Evolutionary conservation across 1,284 basidiomycete genomes (phyloP).

Genomic region (Butyriboletus appendiculatus): DNA sequence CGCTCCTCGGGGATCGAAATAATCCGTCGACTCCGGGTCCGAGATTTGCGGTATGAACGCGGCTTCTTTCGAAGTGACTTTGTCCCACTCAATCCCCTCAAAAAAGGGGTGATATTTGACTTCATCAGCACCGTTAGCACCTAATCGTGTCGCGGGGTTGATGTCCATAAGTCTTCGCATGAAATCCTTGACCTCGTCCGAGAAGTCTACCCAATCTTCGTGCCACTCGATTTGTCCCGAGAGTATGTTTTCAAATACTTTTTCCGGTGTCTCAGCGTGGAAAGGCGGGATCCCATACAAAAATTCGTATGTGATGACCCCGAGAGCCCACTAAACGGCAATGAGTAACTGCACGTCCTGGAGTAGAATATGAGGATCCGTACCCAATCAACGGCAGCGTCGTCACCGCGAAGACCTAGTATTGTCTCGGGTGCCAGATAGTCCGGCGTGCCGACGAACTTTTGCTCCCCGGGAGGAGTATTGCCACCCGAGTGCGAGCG

Average conservation of each 20-base stretch:
- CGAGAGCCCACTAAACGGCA: conserved; percentile 84
- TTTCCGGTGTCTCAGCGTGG: conserved; percentile 95
- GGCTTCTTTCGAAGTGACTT: conserved; percentile 85
- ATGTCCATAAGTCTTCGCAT: conserved; percentile 88
- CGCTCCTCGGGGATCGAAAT: conserved; percentile 96
- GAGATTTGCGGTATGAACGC: conserved; percentile 95
- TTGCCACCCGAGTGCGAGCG: conserved; percentile 61
- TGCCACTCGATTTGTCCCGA: conserved; percentile 97
- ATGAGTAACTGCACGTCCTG: conserved; percentile 14
- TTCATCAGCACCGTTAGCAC: conserved; percentile 88
- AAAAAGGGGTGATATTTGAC: conserved; percentile 95
- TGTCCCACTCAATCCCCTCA: conserved; percentile 89
- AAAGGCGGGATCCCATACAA: conserved; percentile 97
- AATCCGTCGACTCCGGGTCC: conserved; percentile 98
- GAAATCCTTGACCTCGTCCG: conserved; percentile 87
- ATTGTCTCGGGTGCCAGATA: conserved; percentile 97
- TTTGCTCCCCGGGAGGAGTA: conserved; percentile 82
- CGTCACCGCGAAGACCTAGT: conserved; percentile 93
- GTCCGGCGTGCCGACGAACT: conserved; percentile 96
- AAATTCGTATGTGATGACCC: conserved; percentile 99
- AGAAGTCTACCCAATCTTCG: conserved; percentile 88
- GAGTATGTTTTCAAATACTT: conserved; percentile 98
- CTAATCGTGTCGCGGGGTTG: conserved; percentile 81
- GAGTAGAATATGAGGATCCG: conserved; percentile 29
- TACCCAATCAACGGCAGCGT: conserved; percentile 97